phyloP scores from a whole-genome alignment of 352 stramenopile genomes.

The Pythium angustatum region DNA sequence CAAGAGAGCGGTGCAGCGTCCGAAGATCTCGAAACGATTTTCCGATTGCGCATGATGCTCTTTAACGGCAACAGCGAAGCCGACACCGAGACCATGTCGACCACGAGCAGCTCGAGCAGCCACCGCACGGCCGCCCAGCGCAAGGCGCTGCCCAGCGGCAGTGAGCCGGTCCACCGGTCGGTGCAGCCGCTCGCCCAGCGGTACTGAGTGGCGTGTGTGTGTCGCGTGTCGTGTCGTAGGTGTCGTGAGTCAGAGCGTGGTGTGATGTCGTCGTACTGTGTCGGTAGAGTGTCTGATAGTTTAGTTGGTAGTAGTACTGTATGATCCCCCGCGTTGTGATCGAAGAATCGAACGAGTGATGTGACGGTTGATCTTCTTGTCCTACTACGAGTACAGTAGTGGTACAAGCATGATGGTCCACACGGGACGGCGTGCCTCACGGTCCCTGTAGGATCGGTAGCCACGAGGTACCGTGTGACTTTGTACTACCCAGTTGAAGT shows the following conservation, averaged over 20 bases:
- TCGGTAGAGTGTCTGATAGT: neutral
- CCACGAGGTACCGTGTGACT: no score
- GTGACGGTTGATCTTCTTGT: no score
- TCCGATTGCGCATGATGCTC: slow-evolving; percentile 37
- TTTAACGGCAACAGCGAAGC: slow-evolving; percentile 24
- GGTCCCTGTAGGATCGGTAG: no score
- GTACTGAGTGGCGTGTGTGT: slow-evolving; percentile 8
- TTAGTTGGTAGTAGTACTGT: no score
- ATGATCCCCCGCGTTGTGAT: no score
- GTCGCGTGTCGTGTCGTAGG: neutral
- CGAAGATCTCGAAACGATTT: slow-evolving; percentile 37
- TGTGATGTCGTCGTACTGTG: neutral
- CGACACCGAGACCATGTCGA: slow-evolving; percentile 26
- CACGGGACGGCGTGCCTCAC: no score
- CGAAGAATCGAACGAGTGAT: no score
- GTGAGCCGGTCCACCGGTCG: neutral
- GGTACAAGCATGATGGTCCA: no score
- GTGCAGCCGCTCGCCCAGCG: slow-evolving; percentile 11
- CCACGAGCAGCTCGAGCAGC: slow-evolving; percentile 21
- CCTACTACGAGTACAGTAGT: no score
- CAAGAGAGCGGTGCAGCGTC: slow-evolving; percentile 6
- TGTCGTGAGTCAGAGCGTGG: neutral
- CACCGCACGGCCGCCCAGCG: slow-evolving; percentile 4
- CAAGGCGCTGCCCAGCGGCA: slow-evolving; percentile 3
- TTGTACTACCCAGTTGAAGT: no score